Conservation (phyloP, 306 rosid species). For the Erythrophleum fordii region DNA sequence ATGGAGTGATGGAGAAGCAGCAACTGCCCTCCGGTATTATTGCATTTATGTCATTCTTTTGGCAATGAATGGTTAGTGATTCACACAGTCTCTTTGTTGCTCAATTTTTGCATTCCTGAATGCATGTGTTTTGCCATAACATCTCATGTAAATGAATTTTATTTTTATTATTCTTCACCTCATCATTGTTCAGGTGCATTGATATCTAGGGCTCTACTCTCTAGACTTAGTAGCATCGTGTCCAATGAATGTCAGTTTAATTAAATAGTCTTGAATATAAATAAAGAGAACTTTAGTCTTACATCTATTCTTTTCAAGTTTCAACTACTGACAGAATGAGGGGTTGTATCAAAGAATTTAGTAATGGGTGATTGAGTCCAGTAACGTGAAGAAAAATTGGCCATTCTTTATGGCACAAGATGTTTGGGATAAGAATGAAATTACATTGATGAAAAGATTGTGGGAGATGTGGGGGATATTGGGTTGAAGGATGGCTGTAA, state of each 20-base stretch:
- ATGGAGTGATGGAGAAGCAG: constrained; percentile 98
- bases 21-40: constrained; percentile 80
- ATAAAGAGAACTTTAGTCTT: constrained; percentile 1
- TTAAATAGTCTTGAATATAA: constrained; percentile 1
- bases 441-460: neutral
- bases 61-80: constrained; percentile 93
- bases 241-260: constrained; percentile 17
- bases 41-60: constrained; percentile 81
- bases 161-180: neutral
- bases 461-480: neutral
- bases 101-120: constrained; percentile 10
- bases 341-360: neutral
- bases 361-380: neutral
- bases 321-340: neutral
- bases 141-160: constrained; percentile 6
- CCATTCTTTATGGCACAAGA: neutral
- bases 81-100: constrained; percentile 13
- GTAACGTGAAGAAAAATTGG: neutral
- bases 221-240: constrained; percentile 15
- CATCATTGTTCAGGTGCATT: neutral
- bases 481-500: neutral
- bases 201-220: constrained; percentile 6
- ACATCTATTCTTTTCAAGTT: neutral
- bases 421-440: neutral
- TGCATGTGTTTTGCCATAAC: neutral